Evolutionary conservation across 495 filamentous ascomycete genomes (phyloP).

Genomic region (Penicilliopsis zonata): DNA sequence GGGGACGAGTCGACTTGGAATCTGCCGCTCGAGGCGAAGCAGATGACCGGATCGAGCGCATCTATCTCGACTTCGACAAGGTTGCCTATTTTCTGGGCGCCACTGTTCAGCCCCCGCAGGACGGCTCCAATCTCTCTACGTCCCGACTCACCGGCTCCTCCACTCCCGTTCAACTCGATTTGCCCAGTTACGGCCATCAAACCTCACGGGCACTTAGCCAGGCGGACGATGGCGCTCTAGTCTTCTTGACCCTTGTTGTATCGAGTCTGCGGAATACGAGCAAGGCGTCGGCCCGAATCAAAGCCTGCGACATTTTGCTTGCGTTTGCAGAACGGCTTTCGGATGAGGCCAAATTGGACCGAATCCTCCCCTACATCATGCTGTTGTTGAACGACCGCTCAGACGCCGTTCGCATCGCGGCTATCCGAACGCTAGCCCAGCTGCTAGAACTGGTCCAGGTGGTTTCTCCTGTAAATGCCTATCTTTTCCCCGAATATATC

Average conservation of each 20-base stretch:
- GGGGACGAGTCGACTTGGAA: conserved; percentile 47
- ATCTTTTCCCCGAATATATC: conserved; percentile 92
- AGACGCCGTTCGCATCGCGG: conserved; percentile 73
- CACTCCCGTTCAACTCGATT: conserved; percentile 74
- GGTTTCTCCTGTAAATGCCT: conserved; percentile 87
- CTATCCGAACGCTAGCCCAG: conserved; percentile 76
- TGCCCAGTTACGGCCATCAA: conserved; percentile 69
- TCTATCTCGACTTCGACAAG: conserved; percentile 94
- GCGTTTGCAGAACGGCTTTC: conserved; percentile 86
- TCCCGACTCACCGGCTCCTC: conserved; percentile 25
- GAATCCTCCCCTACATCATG: conserved; percentile 83
- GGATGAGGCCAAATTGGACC: conserved; percentile 93
- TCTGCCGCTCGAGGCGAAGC: conserved; percentile 62
- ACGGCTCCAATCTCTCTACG: conserved; percentile 11
- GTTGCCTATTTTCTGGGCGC: conserved; percentile 80
- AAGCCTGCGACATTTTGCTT: conserved; percentile 85
- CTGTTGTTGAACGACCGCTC: conserved; percentile 65
- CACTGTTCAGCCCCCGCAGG: conserved; percentile 7
- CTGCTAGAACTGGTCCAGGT: conserved; percentile 76
- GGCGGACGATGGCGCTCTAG: conserved; percentile 77
- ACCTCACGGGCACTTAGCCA: conserved; percentile 21
- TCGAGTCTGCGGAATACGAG: conserved; percentile 83
- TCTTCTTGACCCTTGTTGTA: conserved; percentile 80
- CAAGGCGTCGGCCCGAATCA: conserved; percentile 71
- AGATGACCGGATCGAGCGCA: conserved; percentile 85